phyloP scores from a whole-genome alignment of 2,329 filamentous ascomycete genomes.

The Ascosphaera pollenicola region DNA sequence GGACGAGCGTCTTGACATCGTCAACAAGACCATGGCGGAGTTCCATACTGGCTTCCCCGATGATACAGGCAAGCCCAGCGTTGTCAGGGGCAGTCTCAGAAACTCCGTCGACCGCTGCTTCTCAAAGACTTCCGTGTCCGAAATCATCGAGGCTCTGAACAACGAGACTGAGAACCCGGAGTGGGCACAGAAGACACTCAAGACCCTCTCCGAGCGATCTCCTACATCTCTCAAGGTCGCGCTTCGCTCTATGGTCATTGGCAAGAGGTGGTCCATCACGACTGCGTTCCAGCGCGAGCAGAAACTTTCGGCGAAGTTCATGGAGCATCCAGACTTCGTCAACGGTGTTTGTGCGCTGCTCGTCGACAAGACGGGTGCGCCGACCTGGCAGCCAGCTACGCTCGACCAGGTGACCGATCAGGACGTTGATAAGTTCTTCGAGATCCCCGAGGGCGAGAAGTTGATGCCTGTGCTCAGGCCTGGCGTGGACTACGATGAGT shows the following conservation, averaged over 20 bases:
- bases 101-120: conserved; percentile 72
- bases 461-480: conserved; percentile 39
- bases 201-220: conserved; percentile 54
- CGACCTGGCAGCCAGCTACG: conserved; percentile 54
- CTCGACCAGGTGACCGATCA: conserved; percentile 41
- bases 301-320: conserved; percentile 67
- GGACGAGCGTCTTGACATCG: conserved; percentile 40
- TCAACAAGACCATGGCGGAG: conserved; percentile 80
- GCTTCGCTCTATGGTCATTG: conserved; percentile 59
- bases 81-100: conserved; percentile 47
- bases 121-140: conserved; percentile 39
- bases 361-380: conserved; percentile 38
- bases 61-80: conserved; percentile 40
- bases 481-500: conserved; percentile 39
- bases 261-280: conserved; percentile 53
- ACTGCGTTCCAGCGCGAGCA: conserved; percentile 75
- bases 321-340: conserved; percentile 75
- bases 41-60: conserved; percentile 70
- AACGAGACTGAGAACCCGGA: conserved; percentile 29
- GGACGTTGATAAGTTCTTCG: conserved; percentile 50
- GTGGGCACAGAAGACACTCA: conserved; percentile 62
- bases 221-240: conserved; percentile 75
- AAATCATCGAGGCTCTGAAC: conserved; percentile 48
- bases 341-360: conserved; percentile 75
- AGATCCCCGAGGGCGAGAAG: conserved; percentile 20